Evolutionary conservation across 306 rosid species (phyloP).

Genomic region (Fagus crenata): DNA sequence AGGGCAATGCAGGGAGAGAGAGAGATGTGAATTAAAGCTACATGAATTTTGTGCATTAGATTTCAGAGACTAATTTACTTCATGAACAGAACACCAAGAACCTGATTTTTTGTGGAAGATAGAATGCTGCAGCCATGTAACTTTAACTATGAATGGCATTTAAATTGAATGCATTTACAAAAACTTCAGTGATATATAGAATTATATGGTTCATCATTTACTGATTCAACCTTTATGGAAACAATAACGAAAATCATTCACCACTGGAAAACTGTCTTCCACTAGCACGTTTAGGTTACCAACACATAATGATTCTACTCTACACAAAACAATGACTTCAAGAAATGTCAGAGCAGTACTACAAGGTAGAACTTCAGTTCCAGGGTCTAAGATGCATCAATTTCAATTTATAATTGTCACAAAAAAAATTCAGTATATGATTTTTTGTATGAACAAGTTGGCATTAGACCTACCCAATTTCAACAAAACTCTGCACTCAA

Average conservation of each 20-base stretch:
- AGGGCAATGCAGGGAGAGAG: neutral
- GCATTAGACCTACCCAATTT: neutral
- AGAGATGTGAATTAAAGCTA: neutral
- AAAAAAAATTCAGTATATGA: neutral
- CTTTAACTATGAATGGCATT: neutral
- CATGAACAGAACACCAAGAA: too few relatives aligned
- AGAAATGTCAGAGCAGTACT: neutral
- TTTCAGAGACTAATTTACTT: neutral
- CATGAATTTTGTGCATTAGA: neutral
- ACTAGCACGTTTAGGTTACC: neutral
- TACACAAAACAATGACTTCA: neutral
- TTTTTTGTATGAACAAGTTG: neutral
- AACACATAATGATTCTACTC: neutral
- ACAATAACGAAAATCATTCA: neutral
- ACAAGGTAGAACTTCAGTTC: neutral
- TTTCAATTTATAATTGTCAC: neutral
- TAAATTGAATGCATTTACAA: neutral
- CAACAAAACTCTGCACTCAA: neutral
- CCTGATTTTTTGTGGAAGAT: too few relatives aligned
- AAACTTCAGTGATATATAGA: neutral
- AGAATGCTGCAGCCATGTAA: neutral
- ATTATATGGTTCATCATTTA: neutral
- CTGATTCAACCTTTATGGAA: too few relatives aligned
- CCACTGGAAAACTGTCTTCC: neutral
- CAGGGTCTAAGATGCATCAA: neutral